Evolutionary conservation across 139 green algal species (phyloP), one percentile per base, ranked within the genome.

Genomic region (Volvox reticuliferus): DNA sequence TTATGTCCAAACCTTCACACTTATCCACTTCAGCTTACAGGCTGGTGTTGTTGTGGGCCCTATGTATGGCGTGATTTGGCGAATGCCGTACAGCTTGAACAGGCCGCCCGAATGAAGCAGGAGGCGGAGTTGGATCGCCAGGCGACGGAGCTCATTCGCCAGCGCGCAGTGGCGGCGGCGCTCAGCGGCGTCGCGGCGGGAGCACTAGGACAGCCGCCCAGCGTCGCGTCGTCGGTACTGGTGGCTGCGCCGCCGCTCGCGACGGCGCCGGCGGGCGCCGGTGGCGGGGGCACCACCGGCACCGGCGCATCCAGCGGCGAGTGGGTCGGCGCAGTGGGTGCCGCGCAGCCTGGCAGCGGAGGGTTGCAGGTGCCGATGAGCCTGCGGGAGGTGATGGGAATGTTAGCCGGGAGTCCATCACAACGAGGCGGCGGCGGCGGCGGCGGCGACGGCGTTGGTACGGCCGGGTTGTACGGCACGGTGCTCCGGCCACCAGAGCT

Each of bases 71-170:
- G 9, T 55, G 44, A 55, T 55, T 5, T 55, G 44, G 9, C 44
- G 9, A 55, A 55, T 55, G 44, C 44, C 65, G 65, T 73, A 73
- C 62, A 88, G 91, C 32, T 86, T 19, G 88, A 79, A 88, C 79
- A 65, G 61, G 73, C 33, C 19, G 32, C 50, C 0, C 69, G 32
- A 20, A 80, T 89, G 62, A 62, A 24, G 17, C 82, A 92, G 33
- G 91, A 94, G 67, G 86, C 86, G 73, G 73, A 90, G 75, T 24
- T 90, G 30, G 86, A 90, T 61, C 86, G 86, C 1, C 73, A 90
- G 24, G 86, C 86, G 30, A 84, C 32, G 0, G 86, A 85, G 20
- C 86, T 90, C n/a, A 90, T 90, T 32, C 86, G 86, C 0, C 86
- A 90, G 75, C 21, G 75, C 30, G 75, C 86, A 17, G 85, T 89